These are phyloP conservation scores for Neonectria magnoliae DNA, from an alignment of 2,329 filamentous ascomycete species.

Conservation along the genomic window DNA sequence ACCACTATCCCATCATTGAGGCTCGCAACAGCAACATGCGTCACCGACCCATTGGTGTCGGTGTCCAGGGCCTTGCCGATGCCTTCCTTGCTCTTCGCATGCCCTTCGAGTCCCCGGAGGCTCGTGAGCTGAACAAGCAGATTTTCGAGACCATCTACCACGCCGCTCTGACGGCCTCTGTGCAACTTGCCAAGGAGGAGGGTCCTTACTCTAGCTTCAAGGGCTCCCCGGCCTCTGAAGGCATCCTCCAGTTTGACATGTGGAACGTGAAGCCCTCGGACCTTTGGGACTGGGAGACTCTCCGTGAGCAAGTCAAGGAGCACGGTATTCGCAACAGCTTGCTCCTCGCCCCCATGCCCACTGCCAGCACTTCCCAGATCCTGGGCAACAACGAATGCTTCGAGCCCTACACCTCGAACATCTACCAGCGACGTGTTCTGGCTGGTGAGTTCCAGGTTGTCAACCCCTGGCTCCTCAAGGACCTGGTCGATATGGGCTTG, in stretches of 20 bases:
- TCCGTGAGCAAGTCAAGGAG: constrained; percentile 92
- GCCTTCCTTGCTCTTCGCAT: constrained; percentile 96
- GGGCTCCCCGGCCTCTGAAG: constrained; percentile 93
- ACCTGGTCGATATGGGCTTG: constrained; percentile 95
- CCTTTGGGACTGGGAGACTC: constrained; percentile 93
- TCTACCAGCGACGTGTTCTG: constrained; percentile 97
- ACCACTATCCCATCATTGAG: constrained; percentile 97
- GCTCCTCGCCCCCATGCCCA: constrained; percentile 96
- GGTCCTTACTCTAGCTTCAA: constrained; percentile 91
- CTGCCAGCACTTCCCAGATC: constrained; percentile 96
- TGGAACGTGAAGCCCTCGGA: constrained; percentile 94
- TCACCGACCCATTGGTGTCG: constrained; percentile 93
- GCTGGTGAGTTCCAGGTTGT: constrained; percentile 99
- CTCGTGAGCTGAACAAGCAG: constrained; percentile 92
- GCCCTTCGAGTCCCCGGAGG: constrained; percentile 96
- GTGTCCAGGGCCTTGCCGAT: constrained; percentile 97
- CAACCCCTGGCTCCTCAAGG: constrained; percentile 98
- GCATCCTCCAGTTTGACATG: constrained; percentile 98
- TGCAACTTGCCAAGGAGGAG: constrained; percentile 83
- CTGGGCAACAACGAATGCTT: constrained; percentile 99
- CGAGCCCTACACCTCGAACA: constrained; percentile 99
- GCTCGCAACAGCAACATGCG: constrained; percentile 97
- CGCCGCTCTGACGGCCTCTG: constrained; percentile 88
- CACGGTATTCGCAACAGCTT: constrained; percentile 95
- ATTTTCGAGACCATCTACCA: constrained; percentile 99